These are phyloP conservation scores for Aspergillus uvarum DNA, from an alignment of 2,329 filamentous ascomycete species.

Conservation along the genomic window DNA sequence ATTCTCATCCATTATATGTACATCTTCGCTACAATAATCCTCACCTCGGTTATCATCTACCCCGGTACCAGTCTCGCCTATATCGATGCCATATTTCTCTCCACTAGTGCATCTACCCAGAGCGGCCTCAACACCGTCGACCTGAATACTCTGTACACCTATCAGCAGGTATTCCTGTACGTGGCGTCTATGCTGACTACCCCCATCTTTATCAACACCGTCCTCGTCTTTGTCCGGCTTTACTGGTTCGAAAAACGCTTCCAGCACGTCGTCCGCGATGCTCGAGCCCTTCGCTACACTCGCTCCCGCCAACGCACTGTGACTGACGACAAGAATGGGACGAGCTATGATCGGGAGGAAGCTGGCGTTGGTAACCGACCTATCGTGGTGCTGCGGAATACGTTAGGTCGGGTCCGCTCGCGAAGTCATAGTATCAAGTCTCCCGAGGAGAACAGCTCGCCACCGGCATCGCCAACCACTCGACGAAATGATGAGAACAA, in stretches of 20 bases:
- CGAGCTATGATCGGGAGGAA: constrained; percentile 34
- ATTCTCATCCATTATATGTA: constrained; percentile 64
- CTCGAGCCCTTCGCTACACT: constrained; percentile 64
- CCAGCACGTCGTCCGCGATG: constrained; percentile 75
- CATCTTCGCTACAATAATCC: constrained; percentile 70
- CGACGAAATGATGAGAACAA: constrained; percentile 23
- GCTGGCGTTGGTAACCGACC: constrained; percentile 38
- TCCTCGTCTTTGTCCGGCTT: constrained; percentile 85
- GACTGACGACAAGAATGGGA: constrained; percentile 48
- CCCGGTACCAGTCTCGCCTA: constrained; percentile 65
- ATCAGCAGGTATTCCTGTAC: constrained; percentile 73
- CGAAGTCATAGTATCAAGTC: constrained; percentile 19
- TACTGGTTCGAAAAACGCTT: constrained; percentile 99
- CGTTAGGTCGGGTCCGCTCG: constrained; percentile 26
- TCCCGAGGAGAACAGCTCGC: constrained; percentile 27
- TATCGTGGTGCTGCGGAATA: constrained; percentile 41
- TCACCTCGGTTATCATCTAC: constrained; percentile 77
- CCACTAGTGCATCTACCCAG: constrained; percentile 83
- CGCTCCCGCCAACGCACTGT: constrained; percentile 59
- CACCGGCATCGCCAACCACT: constrained; percentile 24
- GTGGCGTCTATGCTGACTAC: constrained; percentile 72
- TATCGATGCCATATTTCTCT: constrained; percentile 85
- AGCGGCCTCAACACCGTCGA: constrained; percentile 82
- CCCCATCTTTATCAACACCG: constrained; percentile 79
- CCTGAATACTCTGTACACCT: constrained; percentile 66